Conservation (phyloP, 495 filamentous ascomycete species). For the Delitschia confertaspora region DNA sequence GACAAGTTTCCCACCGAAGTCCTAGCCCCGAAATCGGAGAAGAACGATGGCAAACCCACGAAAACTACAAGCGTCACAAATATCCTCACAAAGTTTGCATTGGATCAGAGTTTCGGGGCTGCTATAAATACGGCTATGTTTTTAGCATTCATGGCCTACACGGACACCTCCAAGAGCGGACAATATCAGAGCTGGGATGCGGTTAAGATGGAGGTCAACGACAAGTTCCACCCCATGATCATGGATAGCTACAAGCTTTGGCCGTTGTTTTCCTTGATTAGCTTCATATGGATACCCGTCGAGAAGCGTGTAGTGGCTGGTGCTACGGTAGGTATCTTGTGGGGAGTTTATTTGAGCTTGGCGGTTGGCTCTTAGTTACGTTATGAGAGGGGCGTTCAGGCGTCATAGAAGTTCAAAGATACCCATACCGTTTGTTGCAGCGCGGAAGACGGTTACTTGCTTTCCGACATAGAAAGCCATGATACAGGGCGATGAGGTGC, state of each 20-base stretch:
- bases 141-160: slow-evolving; percentile 47
- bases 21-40: slow-evolving; percentile 9
- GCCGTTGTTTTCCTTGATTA: slow-evolving; percentile 69
- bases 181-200: slow-evolving; percentile 1
- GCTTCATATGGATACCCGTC: slow-evolving; percentile 72
- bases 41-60: slow-evolving; percentile 8
- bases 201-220: slow-evolving; percentile 29
- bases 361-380: slow-evolving; percentile 5
- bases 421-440: too few relatives aligned
- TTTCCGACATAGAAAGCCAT: too few relatives aligned
- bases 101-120: slow-evolving; percentile 75
- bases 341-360: slow-evolving; percentile 76
- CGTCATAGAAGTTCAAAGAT: too few relatives aligned
- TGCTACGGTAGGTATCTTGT: slow-evolving; percentile 68
- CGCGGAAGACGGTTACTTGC: too few relatives aligned
- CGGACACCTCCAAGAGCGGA: slow-evolving; percentile 32
- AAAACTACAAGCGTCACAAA: slow-evolving; percentile 38
- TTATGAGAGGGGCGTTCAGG: background rate
- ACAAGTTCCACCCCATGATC: slow-evolving; percentile 59
- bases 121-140: slow-evolving; percentile 72
- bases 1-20: slow-evolving; percentile 42
- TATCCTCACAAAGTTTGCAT: slow-evolving; percentile 66
- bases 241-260: slow-evolving; percentile 71
- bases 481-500: too few relatives aligned
- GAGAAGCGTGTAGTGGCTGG: slow-evolving; percentile 69